Conservation (phyloP, 2,329 filamentous ascomycete genomes). For the Scorias spongiosa region DNA sequence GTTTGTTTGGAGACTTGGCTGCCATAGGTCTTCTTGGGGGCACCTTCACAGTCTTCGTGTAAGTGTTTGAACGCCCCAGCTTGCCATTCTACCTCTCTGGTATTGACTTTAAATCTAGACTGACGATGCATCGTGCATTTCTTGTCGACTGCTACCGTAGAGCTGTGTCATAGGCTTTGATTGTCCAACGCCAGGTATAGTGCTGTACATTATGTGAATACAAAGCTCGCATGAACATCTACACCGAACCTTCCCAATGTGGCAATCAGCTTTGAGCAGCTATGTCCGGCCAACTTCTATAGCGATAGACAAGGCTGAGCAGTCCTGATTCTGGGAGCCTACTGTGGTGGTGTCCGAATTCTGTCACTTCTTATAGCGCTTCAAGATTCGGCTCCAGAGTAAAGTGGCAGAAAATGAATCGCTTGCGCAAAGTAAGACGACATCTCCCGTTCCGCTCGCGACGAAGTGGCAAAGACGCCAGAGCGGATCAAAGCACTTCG, state of each 20-base stretch:
- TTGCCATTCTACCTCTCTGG: too few species aligned
- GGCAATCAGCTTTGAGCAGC: background rate
- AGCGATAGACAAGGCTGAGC: too few species aligned
- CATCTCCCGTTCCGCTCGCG: background rate
- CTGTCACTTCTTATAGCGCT: too few species aligned
- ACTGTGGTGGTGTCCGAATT: too few species aligned
- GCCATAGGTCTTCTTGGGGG: slow-evolving; percentile 23
- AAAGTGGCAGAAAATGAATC: background rate
- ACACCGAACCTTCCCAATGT: background rate
- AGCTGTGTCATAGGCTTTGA: background rate
- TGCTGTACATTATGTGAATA: too few species aligned
- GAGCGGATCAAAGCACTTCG: background rate
- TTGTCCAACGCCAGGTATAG: too few species aligned
- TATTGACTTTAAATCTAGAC: background rate
- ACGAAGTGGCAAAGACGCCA: background rate
- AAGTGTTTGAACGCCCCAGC: slow-evolving; percentile 8
- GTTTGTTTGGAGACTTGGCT: slow-evolving; percentile 27
- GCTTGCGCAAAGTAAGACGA: background rate
- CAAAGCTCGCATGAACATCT: too few species aligned
- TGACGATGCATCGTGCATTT: background rate
- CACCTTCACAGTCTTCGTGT: slow-evolving; percentile 23
- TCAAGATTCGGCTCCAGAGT: too few species aligned
- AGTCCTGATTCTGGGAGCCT: too few species aligned
- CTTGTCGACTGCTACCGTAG: background rate
- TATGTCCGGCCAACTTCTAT: too few species aligned